These are phyloP conservation scores for Daphne laureola DNA, from an alignment of 441 rosid species.

Conservation along the genomic window DNA sequence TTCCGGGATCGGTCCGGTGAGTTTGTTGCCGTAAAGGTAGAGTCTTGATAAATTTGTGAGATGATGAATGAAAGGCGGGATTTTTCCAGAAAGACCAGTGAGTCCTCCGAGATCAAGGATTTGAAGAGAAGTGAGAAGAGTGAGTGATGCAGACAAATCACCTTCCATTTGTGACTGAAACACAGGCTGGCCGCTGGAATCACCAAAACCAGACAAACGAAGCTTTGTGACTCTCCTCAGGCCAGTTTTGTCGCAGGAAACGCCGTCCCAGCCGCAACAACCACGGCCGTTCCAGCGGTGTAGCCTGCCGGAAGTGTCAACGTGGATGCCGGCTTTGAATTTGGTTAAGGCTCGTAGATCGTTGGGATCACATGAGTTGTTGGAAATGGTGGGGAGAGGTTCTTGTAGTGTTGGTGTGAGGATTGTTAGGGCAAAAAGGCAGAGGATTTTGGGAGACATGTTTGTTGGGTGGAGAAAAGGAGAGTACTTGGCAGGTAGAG, in stretches of 20 bases:
- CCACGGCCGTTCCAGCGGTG: conserved; percentile 31
- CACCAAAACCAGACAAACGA: conserved; percentile 36
- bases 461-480: conserved; percentile 4
- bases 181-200: conserved; percentile 19
- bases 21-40: conserved; percentile 39
- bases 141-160: conserved; percentile 32
- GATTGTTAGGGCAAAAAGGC: conserved; percentile 9
- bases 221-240: conserved; percentile 38
- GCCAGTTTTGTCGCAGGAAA: conserved; percentile 29
- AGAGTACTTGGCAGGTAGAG: conserved; percentile 1
- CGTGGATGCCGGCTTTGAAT: conserved; percentile 31
- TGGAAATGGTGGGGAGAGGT: conserved; percentile 3
- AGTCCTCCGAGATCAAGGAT: conserved; percentile 53
- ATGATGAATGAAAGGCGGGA: conserved; percentile 34
- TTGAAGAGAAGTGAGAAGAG: conserved; percentile 30
- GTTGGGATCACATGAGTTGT: conserved; percentile 23
- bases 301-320: conserved; percentile 36
- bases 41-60: conserved; percentile 33
- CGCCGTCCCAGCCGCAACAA: conserved; percentile 50
- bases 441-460: conserved; percentile 27
- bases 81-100: conserved; percentile 27
- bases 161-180: conserved; percentile 45
- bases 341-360: conserved; percentile 36
- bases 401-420: conserved; percentile 15
- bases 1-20: conserved; percentile 35